Evolutionary conservation across 106 monocot species (phyloP).

Genomic region (Acorus gramineus): DNA sequence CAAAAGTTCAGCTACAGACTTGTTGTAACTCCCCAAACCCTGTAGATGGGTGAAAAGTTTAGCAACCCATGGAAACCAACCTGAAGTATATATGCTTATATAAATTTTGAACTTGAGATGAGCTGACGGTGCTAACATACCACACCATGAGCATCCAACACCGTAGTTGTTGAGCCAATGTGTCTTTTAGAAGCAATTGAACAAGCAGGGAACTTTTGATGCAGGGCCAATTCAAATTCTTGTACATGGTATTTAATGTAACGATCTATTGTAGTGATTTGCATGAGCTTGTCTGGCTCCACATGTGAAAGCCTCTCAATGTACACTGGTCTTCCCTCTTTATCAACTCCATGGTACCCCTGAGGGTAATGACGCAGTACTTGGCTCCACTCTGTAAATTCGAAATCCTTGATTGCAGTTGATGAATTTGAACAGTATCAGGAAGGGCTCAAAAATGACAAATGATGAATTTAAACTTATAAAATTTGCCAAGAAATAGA

Average conservation of each 20-base stretch:
- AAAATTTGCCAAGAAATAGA: too few relatives aligned
- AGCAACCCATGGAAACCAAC: too few relatives aligned
- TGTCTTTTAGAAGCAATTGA: slow-evolving; percentile 42
- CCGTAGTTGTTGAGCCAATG: slow-evolving; percentile 39
- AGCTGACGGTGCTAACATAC: slow-evolving; percentile 23
- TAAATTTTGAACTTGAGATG: too few relatives aligned
- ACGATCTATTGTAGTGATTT: slow-evolving; percentile 40
- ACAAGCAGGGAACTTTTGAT: slow-evolving; percentile 50
- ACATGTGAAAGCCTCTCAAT: slow-evolving; percentile 43
- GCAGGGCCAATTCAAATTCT: slow-evolving; percentile 48
- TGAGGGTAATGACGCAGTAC: slow-evolving; percentile 42
- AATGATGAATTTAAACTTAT: too few relatives aligned
- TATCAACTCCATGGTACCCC: slow-evolving; percentile 47
- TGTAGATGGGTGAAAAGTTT: slow-evolving; percentile 5
- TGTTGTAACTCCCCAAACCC: slow-evolving; percentile 79
- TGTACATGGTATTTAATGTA: slow-evolving; percentile 60
- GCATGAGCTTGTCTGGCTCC: slow-evolving; percentile 48
- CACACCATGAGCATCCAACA: slow-evolving; percentile 70
- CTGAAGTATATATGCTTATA: too few relatives aligned
- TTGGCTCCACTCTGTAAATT: slow-evolving; percentile 35
- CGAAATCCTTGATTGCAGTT: slow-evolving; percentile 28
- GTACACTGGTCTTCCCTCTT: slow-evolving; percentile 46
- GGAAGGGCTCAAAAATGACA: too few relatives aligned
- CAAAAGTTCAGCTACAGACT: slow-evolving; percentile 60
- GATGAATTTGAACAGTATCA: too few relatives aligned